Percentiles rank a stretch among this genome's conserved stretches.
phyloP scores from a whole-genome alignment of 2,329 filamentous ascomycete species.

The Beauveria brongniartii region DNA sequence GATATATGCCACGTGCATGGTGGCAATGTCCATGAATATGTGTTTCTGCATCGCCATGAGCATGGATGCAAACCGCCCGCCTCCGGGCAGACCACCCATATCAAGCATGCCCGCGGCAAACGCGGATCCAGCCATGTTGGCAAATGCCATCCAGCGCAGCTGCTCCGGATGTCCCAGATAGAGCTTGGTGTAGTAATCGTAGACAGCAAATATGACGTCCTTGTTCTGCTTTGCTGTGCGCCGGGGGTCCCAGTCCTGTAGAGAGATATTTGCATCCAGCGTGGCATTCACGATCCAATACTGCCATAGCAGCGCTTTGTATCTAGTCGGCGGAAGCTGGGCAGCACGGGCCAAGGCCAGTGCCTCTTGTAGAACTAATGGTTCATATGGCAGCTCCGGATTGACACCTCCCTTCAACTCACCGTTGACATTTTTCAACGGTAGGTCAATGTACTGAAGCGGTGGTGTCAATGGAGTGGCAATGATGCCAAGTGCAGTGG shows the following conservation, averaged over 20 bases:
- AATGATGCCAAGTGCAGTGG: background rate
- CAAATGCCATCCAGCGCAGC: conserved; percentile 5
- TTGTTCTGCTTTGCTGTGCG: conserved; percentile 1
- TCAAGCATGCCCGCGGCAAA: conserved; percentile 4
- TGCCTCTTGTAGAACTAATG: background rate
- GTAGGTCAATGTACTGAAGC: background rate
- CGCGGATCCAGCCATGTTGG: conserved; percentile 5
- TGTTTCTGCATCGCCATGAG: conserved; percentile 10
- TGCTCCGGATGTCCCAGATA: background rate
- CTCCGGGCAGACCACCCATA: background rate
- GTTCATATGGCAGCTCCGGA: background rate
- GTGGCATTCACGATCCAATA: conserved; percentile 6
- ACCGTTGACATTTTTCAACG: background rate
- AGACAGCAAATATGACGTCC: background rate
- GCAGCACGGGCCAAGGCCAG: background rate
- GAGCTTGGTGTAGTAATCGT: conserved; percentile 4
- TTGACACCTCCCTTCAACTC: conserved; percentile 1
- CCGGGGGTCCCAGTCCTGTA: conserved; percentile 1
- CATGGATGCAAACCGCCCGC: background rate
- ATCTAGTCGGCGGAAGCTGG: background rate
- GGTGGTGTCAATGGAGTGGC: background rate
- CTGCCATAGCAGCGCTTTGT: background rate
- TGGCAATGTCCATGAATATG: conserved; percentile 1
- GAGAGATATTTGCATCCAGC: background rate
- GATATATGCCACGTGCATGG: conserved; percentile 1